Base-by-base conservation (phyloP, 2,329 filamentous ascomycete genomes). In the Ophiostoma ulmi region DNA sequence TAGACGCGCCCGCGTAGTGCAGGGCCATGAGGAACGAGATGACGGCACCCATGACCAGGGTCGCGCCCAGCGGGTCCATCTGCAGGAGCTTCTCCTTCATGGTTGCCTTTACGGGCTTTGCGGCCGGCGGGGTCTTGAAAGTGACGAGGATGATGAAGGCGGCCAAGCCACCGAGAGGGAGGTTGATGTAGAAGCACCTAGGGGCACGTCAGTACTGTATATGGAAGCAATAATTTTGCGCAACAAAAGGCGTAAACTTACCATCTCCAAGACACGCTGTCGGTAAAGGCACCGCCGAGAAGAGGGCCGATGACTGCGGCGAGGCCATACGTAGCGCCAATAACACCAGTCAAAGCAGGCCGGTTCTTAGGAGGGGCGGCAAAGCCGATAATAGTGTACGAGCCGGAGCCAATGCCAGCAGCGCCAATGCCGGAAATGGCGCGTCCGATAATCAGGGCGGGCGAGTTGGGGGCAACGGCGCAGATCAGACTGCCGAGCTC, bases 401-500 rank as follows among this genome's bases (percentile, higher is more conserved):
- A 77, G 0, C 82, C 82, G 38, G 74, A 73, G 64, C 69, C 69
- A 20, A 75, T 70, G 17, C 83, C 86, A 17, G 85, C 82, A 7
- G 82, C 82, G 1, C 80, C 79, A 39, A 85, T 78, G 48, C 80
- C 80, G 14, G 82, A 80, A 39, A 85, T 82, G 70, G 84, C 84
- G 67, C 84, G 83, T 68, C 84, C 85, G 74, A 82, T 81, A 71
- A 86, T 84, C 38, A 85, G 81, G 65, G 84, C 79, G 55, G 80
- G 80, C 39, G 83, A 81, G 73, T 80, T 80, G 70, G 81, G 81
- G 3, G 83, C 82, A 73, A 81, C 73, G 72, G 84, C 79, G 74
- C 86, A 87, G 70, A 88, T 80, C 38, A 85, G 76, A 44, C 80
- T 83, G 22, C 86, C 86, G 4, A 86, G 71, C 75, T 87, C 85